Evolutionary conservation across 2,329 filamentous ascomycete genomes (phyloP), one percentile per base, ranked within the genome.

Genomic region (Hypomyces rosellus): DNA sequence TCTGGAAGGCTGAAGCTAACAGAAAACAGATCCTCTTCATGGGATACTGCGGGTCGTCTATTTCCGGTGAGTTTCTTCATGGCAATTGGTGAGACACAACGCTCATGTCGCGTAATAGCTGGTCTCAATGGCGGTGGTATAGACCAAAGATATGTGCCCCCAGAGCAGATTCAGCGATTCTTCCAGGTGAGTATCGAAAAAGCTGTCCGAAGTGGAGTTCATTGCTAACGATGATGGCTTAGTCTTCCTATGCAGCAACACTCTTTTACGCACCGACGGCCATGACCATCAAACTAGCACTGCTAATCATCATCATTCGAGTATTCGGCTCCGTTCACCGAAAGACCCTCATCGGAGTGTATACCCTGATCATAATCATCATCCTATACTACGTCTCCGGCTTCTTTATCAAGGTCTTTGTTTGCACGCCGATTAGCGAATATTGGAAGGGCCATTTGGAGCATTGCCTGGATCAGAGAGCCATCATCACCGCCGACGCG

Each of bases 191-290:
- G 50, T 11, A 11, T 7, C 25, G 9, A 11, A 30, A 30, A 7
- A 30, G 9, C 3, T 4, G 8, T 8, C 15, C 20, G 20, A 20
- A 5, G 4, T 13, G 36, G 36, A 16, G 18, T 39, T 15, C 13
- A 34, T 34, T 38, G 16, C 43, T 13, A 40, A 44, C 25, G 18
- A n/a, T 43, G 15, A 43, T 36, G 16, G 20, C n/a, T 22, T 25
- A 73, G 68, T 64, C 63, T 12, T 61, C 67, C 42, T 74, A 74
- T 48, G 68, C 69, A 9, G 69, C 68, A 5, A 72, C 70, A 16
- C 65, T 74, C 48, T 67, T 74, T 55, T 74, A 74, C 55, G 69
- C 69, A 1, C 71, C 71, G 14, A 73, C 71, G 58, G 68, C 72
- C 13, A 63, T 68, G 41, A 59, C 66, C 8, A 70, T 70, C n/a